Base-by-base conservation (phyloP, 2,329 filamentous ascomycete species). In the Alternaria gaisen region DNA sequence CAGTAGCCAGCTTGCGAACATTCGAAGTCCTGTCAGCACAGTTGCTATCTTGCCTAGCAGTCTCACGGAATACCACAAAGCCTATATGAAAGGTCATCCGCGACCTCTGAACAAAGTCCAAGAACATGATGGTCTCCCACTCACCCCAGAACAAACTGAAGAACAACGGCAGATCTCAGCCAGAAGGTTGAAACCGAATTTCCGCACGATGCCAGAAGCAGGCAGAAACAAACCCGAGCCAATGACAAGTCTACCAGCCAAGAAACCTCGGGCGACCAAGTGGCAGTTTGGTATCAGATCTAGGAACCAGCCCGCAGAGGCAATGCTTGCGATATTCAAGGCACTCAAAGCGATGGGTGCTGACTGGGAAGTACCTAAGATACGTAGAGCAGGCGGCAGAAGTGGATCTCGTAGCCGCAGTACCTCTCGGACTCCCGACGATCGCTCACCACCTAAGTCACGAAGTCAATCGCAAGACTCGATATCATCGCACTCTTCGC, bases 281-380 rank as follows among this genome's bases (percentile, higher is more conserved):
- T 99, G 95, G 95, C 95, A 99, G 77, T 99, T 99, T 76, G 95
- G 95, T 58, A 99, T 99, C 63, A 88, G 95, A 38, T 97, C 93
- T 46, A 89, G 95, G 50, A 99, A 98, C 73, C 91, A 93, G 57
- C 95, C 95, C 0, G 93, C 94, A 72, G 95, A 99, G 78, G 95
- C 95, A 0, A 91, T 99, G 79, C 83, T 97, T 26, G 97, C 94
- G 72, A 95, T 99, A 57, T 97, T 97, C 83, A 93, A 94, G 77
- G 94, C 95, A 0, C 83, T 99, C 43, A 85, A 89, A 62, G 94
- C 94, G 68, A 89, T 97, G 72, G 94, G 93, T 32, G 95, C 94
- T 12, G 89, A 93, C 51, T 98, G 96, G 90, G 88, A 97, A 69
- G 82, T 86, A 12, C 81, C 84, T 5, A 78, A 67, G 44, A 75